Percentiles rank a stretch among this genome's conserved stretches.
Evolutionary conservation across 208 protist species (phyloP).

Genomic region (Herpetomonas muscarum): DNA sequence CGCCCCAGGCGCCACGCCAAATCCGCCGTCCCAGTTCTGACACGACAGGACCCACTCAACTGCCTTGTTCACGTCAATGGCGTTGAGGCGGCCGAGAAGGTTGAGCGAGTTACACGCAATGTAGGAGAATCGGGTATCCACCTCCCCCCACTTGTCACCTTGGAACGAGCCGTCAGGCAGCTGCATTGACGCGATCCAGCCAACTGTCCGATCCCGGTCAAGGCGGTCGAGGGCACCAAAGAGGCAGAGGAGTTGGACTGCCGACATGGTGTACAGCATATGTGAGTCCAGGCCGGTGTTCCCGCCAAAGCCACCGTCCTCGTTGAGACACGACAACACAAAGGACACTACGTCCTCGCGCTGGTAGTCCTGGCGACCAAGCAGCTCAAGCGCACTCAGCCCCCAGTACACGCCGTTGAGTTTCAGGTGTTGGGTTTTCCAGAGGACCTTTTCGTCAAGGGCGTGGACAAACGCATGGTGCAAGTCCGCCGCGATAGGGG

Average conservation of each 20-base stretch:
- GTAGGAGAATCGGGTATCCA: slow-evolving; percentile 98
- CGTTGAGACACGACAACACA: slow-evolving; percentile 89
- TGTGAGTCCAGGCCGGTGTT: slow-evolving; percentile 97
- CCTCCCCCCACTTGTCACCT: slow-evolving; percentile 98
- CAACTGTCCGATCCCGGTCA: slow-evolving; percentile 62
- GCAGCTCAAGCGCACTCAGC: slow-evolving; percentile 77
- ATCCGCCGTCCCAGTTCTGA: slow-evolving; percentile 99
- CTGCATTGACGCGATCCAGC: slow-evolving; percentile 91
- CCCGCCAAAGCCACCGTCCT: slow-evolving; percentile 97
- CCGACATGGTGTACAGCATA: slow-evolving; percentile 98
- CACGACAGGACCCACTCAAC: slow-evolving; percentile 92
- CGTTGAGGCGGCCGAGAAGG: slow-evolving; percentile 80
- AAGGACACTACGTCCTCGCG: slow-evolving; percentile 89
- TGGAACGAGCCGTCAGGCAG: slow-evolving; percentile 96
- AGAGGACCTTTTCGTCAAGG: slow-evolving; percentile 82
- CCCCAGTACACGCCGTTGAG: slow-evolving; percentile 98
- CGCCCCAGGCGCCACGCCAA: slow-evolving; percentile 92
- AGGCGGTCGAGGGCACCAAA: slow-evolving; percentile 65
- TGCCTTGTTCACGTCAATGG: slow-evolving; percentile 86
- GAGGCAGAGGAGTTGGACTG: slow-evolving; percentile 93
- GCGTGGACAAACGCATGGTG: slow-evolving; percentile 74
- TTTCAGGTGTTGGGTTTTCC: slow-evolving; percentile 95
- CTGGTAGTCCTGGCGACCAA: slow-evolving; percentile 76
- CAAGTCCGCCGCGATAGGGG: slow-evolving; percentile 42
- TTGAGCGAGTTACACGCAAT: slow-evolving; percentile 94